phyloP scores from a whole-genome alignment of 1,284 basidiomycete genomes.

The Cryptococcus wingfieldii region DNA sequence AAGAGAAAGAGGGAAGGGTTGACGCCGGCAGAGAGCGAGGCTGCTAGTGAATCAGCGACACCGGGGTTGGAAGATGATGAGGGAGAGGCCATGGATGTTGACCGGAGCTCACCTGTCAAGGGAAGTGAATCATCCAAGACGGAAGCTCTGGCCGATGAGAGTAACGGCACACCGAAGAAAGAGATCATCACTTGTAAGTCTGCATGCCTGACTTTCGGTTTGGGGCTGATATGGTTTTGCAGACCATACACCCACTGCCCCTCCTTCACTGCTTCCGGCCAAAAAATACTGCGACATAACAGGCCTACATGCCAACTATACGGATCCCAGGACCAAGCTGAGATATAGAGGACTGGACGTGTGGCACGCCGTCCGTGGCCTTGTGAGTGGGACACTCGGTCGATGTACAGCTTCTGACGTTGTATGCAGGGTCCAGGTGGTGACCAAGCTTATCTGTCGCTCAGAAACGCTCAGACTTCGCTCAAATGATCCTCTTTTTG shows the following conservation, averaged over 20 bases:
- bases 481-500: constrained; percentile 30
- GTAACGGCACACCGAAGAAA: constrained; percentile 15
- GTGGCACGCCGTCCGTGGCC: constrained; percentile 45
- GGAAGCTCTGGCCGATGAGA: constrained; percentile 1
- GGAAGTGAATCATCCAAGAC: neutral
- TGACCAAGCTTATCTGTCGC: constrained; percentile 46
- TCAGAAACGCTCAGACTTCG: constrained; percentile 45
- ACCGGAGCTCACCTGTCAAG: neutral
- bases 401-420: neutral
- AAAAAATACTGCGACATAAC: constrained; percentile 55
- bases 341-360: constrained; percentile 49
- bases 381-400: constrained; percentile 32
- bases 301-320: constrained; percentile 50
- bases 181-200: constrained; percentile 48
- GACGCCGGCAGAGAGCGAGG: constrained; percentile 4
- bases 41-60: constrained; percentile 24
- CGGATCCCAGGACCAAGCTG: constrained; percentile 48
- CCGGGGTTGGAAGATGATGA: constrained; percentile 23
- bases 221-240: neutral
- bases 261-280: constrained; percentile 46
- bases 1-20: constrained; percentile 11
- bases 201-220: neutral
- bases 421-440: constrained; percentile 41
- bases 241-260: constrained; percentile 48
- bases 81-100: constrained; percentile 14